Evolutionary conservation across 1,284 basidiomycete genomes (phyloP), one percentile per base, ranked within the genome.

Genomic region (Volvariella surrecta): DNA sequence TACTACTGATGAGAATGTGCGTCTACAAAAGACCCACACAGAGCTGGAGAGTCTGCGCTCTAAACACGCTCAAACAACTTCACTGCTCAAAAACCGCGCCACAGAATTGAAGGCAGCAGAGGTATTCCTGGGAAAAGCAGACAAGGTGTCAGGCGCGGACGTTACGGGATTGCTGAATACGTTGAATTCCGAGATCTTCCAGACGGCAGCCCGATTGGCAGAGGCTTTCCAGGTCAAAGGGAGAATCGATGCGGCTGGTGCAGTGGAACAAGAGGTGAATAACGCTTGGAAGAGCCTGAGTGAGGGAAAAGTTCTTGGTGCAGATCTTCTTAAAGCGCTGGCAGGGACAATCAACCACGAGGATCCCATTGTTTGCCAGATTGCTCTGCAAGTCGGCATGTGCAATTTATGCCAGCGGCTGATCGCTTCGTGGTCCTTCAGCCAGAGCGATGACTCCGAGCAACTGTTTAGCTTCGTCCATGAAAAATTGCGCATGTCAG

Each of bases 401-500:
- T 57, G 60, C 9, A 62, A 63, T n/a, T 71, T 67, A 42, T 59
- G 66, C 0, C 59, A 62, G 19, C 68, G 66, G 63, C 63, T 72
- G 13, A 64, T 74, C 42, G 59, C 61, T 43, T 67, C 69, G 0
- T 79, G 76, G 76, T 65, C 62, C 50, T 69, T 70, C 46, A 64
- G 24, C 6, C 6, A 68, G 31, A 64, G 62, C n/a, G 62, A 62
- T 44, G 64, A 68, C 38, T 66, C 63, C 19, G 64, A 68, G 39
- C 58, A 62, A 15, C 37, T 65, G 13, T 53, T 75, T 32, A 59
- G 59, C 37, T 60, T 66, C 21, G 43, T 53, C 2, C 50, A 49
- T 32, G 30, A 22, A 15, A 43, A 32, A 7, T 41, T 50, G 30
- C 20, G 43, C 7, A 22, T 35, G 3, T 34, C 47, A 42, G 45